phyloP scores from a whole-genome alignment of 176 grass and related monocot genomes.

The Eragrostis curvula region DNA sequence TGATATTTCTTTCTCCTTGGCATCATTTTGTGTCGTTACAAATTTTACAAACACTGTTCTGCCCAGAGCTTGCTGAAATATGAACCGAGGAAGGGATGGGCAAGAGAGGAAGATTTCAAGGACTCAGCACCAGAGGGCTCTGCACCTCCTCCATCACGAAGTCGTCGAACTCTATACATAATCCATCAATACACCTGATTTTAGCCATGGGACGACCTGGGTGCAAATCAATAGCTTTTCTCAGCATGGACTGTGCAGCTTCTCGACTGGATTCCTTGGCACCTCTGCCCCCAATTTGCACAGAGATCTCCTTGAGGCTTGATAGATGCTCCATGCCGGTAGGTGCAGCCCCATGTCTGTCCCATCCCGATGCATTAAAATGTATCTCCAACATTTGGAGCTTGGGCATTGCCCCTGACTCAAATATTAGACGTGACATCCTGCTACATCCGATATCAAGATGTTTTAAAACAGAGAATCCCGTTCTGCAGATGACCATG shows the following conservation, averaged over 20 bases:
- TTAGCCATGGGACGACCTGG: neutral
- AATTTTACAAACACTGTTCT: neutral
- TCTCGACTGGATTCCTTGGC: neutral
- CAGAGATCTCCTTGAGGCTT: neutral
- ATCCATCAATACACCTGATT: neutral
- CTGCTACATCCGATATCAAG: neutral
- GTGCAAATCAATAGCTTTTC: neutral
- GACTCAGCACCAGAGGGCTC: neutral
- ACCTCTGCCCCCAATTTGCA: neutral
- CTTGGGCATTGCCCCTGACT: conserved; percentile 1
- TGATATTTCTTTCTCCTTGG: neutral
- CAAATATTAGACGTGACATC: neutral
- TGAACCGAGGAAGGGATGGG: neutral
- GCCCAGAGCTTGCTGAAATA: neutral
- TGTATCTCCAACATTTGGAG: neutral
- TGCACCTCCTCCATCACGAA: conserved; percentile 2
- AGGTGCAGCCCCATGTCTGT: neutral
- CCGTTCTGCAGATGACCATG: neutral
- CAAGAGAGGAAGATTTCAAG: neutral
- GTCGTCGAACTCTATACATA: neutral
- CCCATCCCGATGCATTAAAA: neutral
- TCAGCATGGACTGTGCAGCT: neutral
- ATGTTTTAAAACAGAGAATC: neutral
- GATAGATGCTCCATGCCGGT: conserved; percentile 1
- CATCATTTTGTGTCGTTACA: neutral